These are phyloP conservation scores for Diaporthe humulicola DNA, from an alignment of 2,329 filamentous ascomycete species.

Conservation along the genomic window DNA sequence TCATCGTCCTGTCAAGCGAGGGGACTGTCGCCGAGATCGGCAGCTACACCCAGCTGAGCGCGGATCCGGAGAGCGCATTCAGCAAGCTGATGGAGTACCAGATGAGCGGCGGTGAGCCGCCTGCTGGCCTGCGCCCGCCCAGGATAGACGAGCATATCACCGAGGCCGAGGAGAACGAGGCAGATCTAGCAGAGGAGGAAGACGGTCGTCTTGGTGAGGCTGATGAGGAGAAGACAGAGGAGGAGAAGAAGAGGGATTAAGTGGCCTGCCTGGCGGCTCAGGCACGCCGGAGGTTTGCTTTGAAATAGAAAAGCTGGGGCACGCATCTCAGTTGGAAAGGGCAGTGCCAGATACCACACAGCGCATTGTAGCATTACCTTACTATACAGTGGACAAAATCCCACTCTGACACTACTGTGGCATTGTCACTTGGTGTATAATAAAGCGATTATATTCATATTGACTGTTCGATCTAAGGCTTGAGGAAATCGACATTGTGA, in stretches of 20 bases:
- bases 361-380: slow-evolving; percentile 12
- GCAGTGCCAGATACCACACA: slow-evolving; percentile 19
- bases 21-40: slow-evolving; percentile 93
- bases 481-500: neutral
- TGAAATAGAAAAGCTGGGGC: slow-evolving; percentile 5
- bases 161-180: slow-evolving; percentile 66
- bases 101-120: slow-evolving; percentile 84
- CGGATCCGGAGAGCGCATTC: slow-evolving; percentile 84
- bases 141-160: slow-evolving; percentile 58
- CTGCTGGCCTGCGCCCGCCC: slow-evolving; percentile 52
- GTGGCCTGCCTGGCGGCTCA: neutral
- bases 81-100: slow-evolving; percentile 99
- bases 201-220: slow-evolving; percentile 50
- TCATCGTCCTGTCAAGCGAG: slow-evolving; percentile 90
- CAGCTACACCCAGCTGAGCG: slow-evolving; percentile 82
- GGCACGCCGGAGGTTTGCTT: neutral
- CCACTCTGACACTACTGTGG: slow-evolving; percentile 13
- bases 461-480: neutral
- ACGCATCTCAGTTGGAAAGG: slow-evolving; percentile 4
- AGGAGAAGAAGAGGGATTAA: slow-evolving; percentile 19
- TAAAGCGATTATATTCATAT: slow-evolving; percentile 7
- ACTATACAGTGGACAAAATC: slow-evolving; percentile 23
- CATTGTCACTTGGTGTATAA: slow-evolving; percentile 12
- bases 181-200: slow-evolving; percentile 58
- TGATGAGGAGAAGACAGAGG: slow-evolving; percentile 37